phyloP scores from a whole-genome alignment of 1,139 yeast genomes.

The Groenewaldozyma sp. region DNA sequence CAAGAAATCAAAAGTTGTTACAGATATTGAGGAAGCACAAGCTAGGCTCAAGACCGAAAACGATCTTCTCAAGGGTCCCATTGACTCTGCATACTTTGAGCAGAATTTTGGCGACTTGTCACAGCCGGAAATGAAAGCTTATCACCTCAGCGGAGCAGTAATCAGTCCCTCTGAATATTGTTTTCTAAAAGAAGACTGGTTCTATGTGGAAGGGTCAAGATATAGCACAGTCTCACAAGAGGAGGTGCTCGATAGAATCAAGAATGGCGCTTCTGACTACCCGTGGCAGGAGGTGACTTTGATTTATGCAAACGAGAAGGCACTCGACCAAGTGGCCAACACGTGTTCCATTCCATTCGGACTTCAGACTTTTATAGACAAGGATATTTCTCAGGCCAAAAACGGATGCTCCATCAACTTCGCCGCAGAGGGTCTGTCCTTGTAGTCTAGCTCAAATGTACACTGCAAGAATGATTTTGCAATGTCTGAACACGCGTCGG shows the following conservation, averaged over 20 bases:
- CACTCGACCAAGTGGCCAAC: slow-evolving; percentile 14
- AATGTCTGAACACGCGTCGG: slow-evolving; percentile 63
- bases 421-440: slow-evolving; percentile 63
- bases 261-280: slow-evolving; percentile 18
- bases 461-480: slow-evolving; percentile 57
- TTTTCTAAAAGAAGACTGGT: slow-evolving; percentile 11
- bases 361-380: slow-evolving; percentile 14
- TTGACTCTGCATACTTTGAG: slow-evolving; percentile 6
- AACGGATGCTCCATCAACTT: slow-evolving; percentile 56
- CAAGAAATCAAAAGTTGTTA: slow-evolving; percentile 7
- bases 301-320: slow-evolving; percentile 20
- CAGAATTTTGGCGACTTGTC: slow-evolving; percentile 13
- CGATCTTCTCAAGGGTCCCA: slow-evolving; percentile 12
- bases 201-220: slow-evolving; percentile 10
- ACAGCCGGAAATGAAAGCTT: slow-evolving; percentile 17
- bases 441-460: slow-evolving; percentile 69
- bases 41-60: slow-evolving; percentile 7
- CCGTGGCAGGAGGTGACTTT: slow-evolving; percentile 20
- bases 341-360: slow-evolving; percentile 10
- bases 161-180: slow-evolving; percentile 24
- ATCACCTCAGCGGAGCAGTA: slow-evolving; percentile 20
- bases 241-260: slow-evolving; percentile 17
- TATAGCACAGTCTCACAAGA: slow-evolving; percentile 15
- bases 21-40: slow-evolving; percentile 9
- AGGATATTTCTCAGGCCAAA: slow-evolving; percentile 16